These are phyloP conservation scores for Lycium barbarum DNA, from an alignment of 257 asterid genomes.

Conservation along the genomic window DNA sequence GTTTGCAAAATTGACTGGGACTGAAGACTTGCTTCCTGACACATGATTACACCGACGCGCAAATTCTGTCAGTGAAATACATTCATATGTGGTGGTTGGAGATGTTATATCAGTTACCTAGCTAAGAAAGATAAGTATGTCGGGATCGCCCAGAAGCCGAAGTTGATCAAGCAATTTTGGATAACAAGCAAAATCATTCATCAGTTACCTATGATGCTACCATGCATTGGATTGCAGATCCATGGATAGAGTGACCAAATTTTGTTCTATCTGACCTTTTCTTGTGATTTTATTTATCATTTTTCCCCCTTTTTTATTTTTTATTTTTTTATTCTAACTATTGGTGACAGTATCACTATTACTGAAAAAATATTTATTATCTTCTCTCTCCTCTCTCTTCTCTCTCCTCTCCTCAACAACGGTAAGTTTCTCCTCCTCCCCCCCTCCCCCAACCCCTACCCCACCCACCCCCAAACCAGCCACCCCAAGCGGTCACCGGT, in stretches of 20 bases:
- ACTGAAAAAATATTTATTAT: no score
- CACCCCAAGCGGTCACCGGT: no score
- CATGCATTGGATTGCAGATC: background rate
- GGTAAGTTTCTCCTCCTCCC: no score
- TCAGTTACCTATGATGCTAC: background rate
- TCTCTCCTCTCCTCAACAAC: no score
- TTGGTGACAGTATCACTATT: no score
- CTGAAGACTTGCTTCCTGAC: slow-evolving; percentile 62
- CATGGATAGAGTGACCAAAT: background rate
- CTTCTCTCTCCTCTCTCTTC: no score
- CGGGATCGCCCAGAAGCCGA: background rate
- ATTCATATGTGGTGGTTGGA: background rate
- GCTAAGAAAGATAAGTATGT: slow-evolving; percentile 10
- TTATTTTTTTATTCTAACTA: no score
- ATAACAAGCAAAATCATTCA: background rate
- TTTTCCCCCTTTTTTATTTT: background rate
- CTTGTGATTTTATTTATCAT: background rate
- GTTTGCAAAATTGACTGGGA: slow-evolving; percentile 79
- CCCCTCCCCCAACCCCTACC: no score
- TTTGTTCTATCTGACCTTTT: background rate
- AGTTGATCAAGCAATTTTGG: background rate
- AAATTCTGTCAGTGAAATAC: background rate
- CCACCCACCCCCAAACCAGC: no score
- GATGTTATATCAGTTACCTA: background rate
- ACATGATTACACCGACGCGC: background rate